phyloP scores from a whole-genome alignment of 1,284 basidiomycete species.

The Sporisorium iseilematis-ciliati region DNA sequence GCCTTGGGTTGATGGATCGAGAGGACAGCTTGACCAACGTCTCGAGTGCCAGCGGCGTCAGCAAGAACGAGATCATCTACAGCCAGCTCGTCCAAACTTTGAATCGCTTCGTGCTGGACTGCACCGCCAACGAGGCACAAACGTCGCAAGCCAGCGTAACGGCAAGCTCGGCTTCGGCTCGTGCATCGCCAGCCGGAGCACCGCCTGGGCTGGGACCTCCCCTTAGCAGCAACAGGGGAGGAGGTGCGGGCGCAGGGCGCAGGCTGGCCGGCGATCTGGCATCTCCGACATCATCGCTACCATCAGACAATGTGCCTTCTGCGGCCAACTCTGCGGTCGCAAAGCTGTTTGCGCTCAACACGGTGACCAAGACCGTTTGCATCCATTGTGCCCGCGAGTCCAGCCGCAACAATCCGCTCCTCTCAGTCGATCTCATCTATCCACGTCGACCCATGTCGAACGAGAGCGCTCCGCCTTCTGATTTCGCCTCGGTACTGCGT shows the following conservation, averaged over 20 bases:
- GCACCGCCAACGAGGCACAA: slow-evolving; percentile 51
- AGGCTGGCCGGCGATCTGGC: slow-evolving; percentile 14
- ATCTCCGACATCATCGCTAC: slow-evolving; percentile 14
- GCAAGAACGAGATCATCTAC: slow-evolving; percentile 72
- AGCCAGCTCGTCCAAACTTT: slow-evolving; percentile 91
- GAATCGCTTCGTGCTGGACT: slow-evolving; percentile 90
- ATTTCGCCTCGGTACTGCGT: slow-evolving; percentile 81
- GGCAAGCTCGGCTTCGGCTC: neutral
- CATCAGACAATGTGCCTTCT: slow-evolving; percentile 7
- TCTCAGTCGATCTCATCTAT: slow-evolving; percentile 83
- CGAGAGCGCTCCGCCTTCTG: slow-evolving; percentile 73
- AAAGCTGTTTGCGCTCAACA: slow-evolving; percentile 45
- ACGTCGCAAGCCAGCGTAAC: slow-evolving; percentile 5
- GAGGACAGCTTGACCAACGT: slow-evolving; percentile 77
- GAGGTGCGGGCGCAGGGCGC: slow-evolving; percentile 22
- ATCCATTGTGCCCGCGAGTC: slow-evolving; percentile 82
- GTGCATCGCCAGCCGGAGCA: slow-evolving; percentile 27
- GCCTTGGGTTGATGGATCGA: slow-evolving; percentile 90
- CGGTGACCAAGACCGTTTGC: slow-evolving; percentile 75
- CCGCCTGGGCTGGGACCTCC: slow-evolving; percentile 46
- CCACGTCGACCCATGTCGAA: slow-evolving; percentile 78
- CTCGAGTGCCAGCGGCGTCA: slow-evolving; percentile 44
- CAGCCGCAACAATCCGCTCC: slow-evolving; percentile 55
- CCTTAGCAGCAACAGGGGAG: slow-evolving; percentile 38
- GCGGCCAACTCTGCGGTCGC: slow-evolving; percentile 16